Evolutionary conservation across 139 green algal species (phyloP).

Genomic region (Micractinium sp.): DNA sequence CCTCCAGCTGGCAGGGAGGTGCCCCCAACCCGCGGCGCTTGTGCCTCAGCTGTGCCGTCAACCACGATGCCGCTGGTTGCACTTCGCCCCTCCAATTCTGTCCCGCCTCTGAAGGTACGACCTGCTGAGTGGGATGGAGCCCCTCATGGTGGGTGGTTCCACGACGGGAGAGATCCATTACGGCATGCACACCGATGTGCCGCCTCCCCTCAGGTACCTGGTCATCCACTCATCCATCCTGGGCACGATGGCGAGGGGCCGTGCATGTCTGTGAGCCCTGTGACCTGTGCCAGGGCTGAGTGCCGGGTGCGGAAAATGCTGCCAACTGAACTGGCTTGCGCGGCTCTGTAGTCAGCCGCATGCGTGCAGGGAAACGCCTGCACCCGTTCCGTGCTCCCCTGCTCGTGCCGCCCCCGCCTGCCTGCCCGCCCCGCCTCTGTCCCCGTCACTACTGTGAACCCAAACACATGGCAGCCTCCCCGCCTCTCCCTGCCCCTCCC

Average conservation of each 20-base stretch:
- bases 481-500: neutral
- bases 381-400: too few relatives aligned
- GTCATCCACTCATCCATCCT: too few relatives aligned
- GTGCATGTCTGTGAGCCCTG: neutral
- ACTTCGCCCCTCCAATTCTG: too few relatives aligned
- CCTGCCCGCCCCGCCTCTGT: too few relatives aligned
- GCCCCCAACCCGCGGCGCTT: neutral
- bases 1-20: neutral
- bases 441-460: too few relatives aligned
- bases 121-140: conserved; percentile 5
- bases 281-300: neutral
- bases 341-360: too few relatives aligned
- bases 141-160: conserved; percentile 16
- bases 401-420: too few relatives aligned
- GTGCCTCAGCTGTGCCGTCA: too few relatives aligned
- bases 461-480: too few relatives aligned
- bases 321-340: neutral
- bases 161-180: conserved; percentile 21
- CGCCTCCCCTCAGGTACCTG: neutral
- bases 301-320: neutral
- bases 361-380: too few relatives aligned
- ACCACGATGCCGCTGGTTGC: too few relatives aligned
- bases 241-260: neutral
- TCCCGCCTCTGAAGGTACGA: conserved; percentile 74
- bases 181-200: neutral